Percentiles rank a stretch among this genome's conserved stretches.
Conservation (phyloP, 2,329 filamentous ascomycete genomes). For the Didymella lethalis region DNA sequence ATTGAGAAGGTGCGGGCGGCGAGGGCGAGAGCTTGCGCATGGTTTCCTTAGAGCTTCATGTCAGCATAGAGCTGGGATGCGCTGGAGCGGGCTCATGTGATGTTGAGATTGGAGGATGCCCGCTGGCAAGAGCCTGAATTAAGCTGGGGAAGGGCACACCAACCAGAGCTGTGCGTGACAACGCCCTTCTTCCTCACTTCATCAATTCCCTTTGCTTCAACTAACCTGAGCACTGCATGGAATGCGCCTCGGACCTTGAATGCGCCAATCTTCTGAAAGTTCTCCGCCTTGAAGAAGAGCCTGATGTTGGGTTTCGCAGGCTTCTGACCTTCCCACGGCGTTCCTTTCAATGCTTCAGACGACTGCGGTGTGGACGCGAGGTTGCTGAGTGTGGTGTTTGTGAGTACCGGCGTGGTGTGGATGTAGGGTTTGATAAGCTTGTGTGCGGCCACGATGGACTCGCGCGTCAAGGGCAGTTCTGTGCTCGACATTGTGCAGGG, state of each 20-base stretch:
- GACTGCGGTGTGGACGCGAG: slow-evolving; percentile 77
- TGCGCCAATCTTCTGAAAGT: slow-evolving; percentile 86
- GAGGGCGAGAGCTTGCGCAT: slow-evolving; percentile 89
- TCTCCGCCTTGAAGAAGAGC: slow-evolving; percentile 96
- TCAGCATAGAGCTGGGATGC: background rate
- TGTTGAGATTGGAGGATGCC: background rate
- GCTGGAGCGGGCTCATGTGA: background rate
- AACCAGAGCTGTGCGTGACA: slow-evolving; percentile 89
- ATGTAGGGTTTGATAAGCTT: slow-evolving; percentile 76
- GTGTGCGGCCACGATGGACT: slow-evolving; percentile 76
- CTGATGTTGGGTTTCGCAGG: slow-evolving; percentile 71
- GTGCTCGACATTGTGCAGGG: slow-evolving; percentile 9
- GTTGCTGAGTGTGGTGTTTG: slow-evolving; percentile 74
- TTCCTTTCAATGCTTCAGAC: slow-evolving; percentile 61
- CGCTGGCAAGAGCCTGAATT: background rate
- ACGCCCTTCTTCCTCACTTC: slow-evolving; percentile 70
- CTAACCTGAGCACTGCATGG: slow-evolving; percentile 78
- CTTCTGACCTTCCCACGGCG: slow-evolving; percentile 64
- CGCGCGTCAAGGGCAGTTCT: slow-evolving; percentile 72
- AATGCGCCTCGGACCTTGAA: slow-evolving; percentile 95
- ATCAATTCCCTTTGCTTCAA: slow-evolving; percentile 61
- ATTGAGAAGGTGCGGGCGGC: slow-evolving; percentile 78
- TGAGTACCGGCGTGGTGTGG: slow-evolving; percentile 84
- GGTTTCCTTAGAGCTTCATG: slow-evolving; percentile 71
- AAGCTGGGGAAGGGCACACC: slow-evolving; percentile 19